Evolutionary conservation across 2,329 filamentous ascomycete species (phyloP), one percentile per base, ranked within the genome.

Genomic region (Salinomyces thailandicus): DNA sequence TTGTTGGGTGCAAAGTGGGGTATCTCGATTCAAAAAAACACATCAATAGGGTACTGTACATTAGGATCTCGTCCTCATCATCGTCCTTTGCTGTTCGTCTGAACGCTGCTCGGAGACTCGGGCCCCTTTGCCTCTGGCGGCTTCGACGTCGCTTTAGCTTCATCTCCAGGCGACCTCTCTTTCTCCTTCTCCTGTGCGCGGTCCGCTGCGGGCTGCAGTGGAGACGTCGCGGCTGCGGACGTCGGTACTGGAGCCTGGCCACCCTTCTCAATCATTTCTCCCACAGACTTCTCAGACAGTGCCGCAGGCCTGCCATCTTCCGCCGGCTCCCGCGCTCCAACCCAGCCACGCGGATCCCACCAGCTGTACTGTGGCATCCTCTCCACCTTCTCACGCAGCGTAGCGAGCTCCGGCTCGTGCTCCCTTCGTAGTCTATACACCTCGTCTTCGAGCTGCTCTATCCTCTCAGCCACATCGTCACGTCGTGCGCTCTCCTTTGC

Each of bases 401-500:
- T 50, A 26, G 47, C 49, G 13, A 60, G 43, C 15, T 55, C 45
- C 4, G 54, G 52, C 40, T 57, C 48, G 40, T 54, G 52, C 40
- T 56, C 52, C 14, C 46, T 44, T 27, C 46, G 40, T 17, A 63
- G 44, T 33, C 61, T 55, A 36, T 60, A 59, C 17, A 68, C 48
- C 44, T 67, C 59, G 8, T 53, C 61, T 52, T 79, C 73, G 2
- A 81, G 53, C 40, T 73, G 69, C 29, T 67, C 66, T 9, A 82
- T 49, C 15, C 75, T 63, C 38, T 77, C 74, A 2, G 69, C 65
- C 3, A 81, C 71, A 42, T 75, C 72, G 38, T 79, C 74, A 37
- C 75, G 60, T 32, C 74, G 63, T 15, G 65, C 72, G 33, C 62
- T 69, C 43, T 76, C 75, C 52, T 81, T 81, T 41, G 72, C 64